These are phyloP conservation scores for Pichia kudriavzevii DNA, from an alignment of 1,139 yeast species.

Conservation along the genomic window DNA sequence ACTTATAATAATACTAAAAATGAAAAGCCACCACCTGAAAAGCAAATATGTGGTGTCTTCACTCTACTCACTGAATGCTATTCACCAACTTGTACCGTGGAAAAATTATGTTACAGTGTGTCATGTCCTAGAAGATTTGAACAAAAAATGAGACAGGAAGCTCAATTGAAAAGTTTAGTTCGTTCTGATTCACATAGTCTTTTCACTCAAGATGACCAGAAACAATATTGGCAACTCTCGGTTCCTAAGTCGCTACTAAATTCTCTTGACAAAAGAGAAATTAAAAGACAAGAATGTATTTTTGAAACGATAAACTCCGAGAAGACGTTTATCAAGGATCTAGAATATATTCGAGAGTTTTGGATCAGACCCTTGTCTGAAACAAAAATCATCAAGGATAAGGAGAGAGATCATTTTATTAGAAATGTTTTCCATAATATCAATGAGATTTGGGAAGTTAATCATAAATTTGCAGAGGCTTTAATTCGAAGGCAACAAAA, in stretches of 20 bases:
- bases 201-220: constrained; percentile 69
- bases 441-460: constrained; percentile 77
- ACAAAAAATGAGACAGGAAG: constrained; percentile 86
- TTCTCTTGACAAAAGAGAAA: constrained; percentile 72
- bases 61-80: constrained; percentile 90
- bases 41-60: constrained; percentile 82
- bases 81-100: constrained; percentile 92
- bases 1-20: constrained; percentile 14
- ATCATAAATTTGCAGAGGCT: constrained; percentile 81
- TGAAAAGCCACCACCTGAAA: constrained; percentile 10
- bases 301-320: constrained; percentile 93
- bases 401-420: constrained; percentile 83
- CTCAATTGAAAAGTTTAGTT: constrained; percentile 68
- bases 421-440: constrained; percentile 89
- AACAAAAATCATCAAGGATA: constrained; percentile 78
- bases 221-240: constrained; percentile 90
- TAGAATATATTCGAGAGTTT: constrained; percentile 87
- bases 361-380: constrained; percentile 88
- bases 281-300: constrained; percentile 90
- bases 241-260: constrained; percentile 79
- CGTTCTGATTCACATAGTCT: constrained; percentile 79
- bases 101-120: constrained; percentile 81
- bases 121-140: constrained; percentile 97
- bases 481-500: constrained; percentile 81
- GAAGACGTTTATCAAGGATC: constrained; percentile 88